phyloP scores from a whole-genome alignment of 2,329 filamentous ascomycete genomes.

The Fusarium sp. region DNA sequence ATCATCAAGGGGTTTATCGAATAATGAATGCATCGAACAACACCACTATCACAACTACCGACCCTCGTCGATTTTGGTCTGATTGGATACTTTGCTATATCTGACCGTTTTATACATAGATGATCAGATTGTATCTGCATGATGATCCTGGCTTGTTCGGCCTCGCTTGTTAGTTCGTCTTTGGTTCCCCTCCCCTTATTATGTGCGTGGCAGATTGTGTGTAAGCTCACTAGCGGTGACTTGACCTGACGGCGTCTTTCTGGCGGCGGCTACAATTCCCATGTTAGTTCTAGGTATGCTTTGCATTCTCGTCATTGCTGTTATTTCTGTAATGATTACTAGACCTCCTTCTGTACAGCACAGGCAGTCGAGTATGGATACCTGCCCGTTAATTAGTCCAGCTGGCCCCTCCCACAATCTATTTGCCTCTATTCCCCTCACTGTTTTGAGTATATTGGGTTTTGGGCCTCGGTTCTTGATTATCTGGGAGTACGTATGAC shows the following conservation, averaged over 20 bases:
- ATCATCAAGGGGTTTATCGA: constrained; percentile 7
- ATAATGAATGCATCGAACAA: constrained; percentile 1
- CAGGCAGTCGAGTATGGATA: too few relatives aligned
- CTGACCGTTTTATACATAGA: constrained; percentile 1
- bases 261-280: background rate
- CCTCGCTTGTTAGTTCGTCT: constrained; percentile 7
- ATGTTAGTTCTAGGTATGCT: background rate
- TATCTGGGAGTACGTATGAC: too few relatives aligned
- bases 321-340: background rate
- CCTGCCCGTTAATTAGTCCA: background rate
- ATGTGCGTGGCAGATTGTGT: background rate
- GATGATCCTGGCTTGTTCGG: constrained; percentile 3
- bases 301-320: background rate
- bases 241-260: background rate
- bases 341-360: too few relatives aligned
- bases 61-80: background rate
- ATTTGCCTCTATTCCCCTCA: constrained; percentile 7
- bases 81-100: constrained; percentile 4
- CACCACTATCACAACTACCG: constrained; percentile 6
- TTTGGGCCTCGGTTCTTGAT: constrained; percentile 17
- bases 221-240: background rate
- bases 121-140: constrained; percentile 10
- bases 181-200: background rate
- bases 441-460: constrained; percentile 13
- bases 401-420: background rate